These are phyloP conservation scores for Echeveria elegans DNA, from an alignment of 164 flowering plant genomes.

Conservation along the genomic window DNA sequence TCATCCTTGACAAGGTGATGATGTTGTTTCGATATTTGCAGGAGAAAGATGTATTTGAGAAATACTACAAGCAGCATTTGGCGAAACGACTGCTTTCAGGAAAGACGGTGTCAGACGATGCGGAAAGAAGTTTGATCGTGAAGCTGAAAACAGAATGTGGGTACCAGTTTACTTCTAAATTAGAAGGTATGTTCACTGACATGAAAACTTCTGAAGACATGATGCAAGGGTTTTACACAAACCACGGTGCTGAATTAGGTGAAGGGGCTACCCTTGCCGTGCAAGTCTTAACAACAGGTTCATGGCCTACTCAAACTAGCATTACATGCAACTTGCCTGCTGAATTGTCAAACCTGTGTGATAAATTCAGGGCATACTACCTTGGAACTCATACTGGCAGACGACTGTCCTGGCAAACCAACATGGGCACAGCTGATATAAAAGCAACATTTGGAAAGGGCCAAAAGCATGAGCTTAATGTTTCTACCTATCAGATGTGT, in stretches of 20 bases:
- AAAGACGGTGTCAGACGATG: slow-evolving; percentile 43
- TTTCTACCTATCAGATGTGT: slow-evolving; percentile 71
- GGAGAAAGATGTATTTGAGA: slow-evolving; percentile 48
- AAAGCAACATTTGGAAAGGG: slow-evolving; percentile 55
- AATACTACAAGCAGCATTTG: slow-evolving; percentile 43
- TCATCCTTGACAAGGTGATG: slow-evolving; percentile 44
- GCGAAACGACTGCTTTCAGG: slow-evolving; percentile 43
- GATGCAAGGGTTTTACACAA: slow-evolving; percentile 34
- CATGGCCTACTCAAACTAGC: slow-evolving; percentile 45
- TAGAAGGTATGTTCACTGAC: slow-evolving; percentile 59
- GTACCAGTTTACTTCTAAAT: slow-evolving; percentile 39
- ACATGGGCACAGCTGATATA: slow-evolving; percentile 45
- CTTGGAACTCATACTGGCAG: slow-evolving; percentile 48
- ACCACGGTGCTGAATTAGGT: slow-evolving; percentile 41
- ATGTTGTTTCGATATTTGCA: slow-evolving; percentile 50
- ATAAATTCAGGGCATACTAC: slow-evolving; percentile 37
- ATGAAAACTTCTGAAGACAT: slow-evolving; percentile 81
- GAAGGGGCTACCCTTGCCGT: slow-evolving; percentile 59
- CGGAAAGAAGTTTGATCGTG: slow-evolving; percentile 43
- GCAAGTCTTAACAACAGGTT: slow-evolving; percentile 45
- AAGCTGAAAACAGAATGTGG: slow-evolving; percentile 50
- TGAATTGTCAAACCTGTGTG: slow-evolving; percentile 37
- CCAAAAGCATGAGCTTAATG: slow-evolving; percentile 88
- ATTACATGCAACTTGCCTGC: slow-evolving; percentile 68
- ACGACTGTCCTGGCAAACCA: slow-evolving; percentile 46